phyloP scores from a whole-genome alignment of 495 filamentous ascomycete species.

The Poronia punctata region DNA sequence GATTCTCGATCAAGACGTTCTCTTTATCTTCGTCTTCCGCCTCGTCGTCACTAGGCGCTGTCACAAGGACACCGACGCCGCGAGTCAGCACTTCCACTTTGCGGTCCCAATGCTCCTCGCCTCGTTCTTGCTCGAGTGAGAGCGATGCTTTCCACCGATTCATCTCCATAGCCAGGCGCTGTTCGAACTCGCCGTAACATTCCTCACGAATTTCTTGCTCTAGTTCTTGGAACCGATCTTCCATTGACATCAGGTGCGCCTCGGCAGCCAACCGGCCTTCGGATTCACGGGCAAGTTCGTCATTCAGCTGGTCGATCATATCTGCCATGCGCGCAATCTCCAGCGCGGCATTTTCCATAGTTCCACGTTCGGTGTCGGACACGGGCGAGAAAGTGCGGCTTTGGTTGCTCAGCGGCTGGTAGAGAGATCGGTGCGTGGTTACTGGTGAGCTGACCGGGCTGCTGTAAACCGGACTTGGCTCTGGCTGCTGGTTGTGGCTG shows the following conservation, averaged over 20 bases:
- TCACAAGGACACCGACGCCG: conserved; percentile 44
- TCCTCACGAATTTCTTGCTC: conserved; percentile 90
- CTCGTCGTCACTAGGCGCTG: conserved; percentile 15
- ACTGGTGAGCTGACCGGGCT: conserved; percentile 30
- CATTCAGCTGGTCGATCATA: conserved; percentile 64
- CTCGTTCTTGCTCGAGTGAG: conserved; percentile 62
- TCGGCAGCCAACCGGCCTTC: conserved; percentile 52
- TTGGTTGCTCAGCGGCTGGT: conserved; percentile 34
- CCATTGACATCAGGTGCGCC: conserved; percentile 50
- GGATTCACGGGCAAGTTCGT: conserved; percentile 52
- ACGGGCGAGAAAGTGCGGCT: conserved; percentile 33
- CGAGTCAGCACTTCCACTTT: conserved; percentile 83
- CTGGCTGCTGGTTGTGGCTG: conserved; percentile 43
- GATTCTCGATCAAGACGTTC: conserved; percentile 45
- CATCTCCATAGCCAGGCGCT: conserved; percentile 62
- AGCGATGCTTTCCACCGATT: conserved; percentile 67
- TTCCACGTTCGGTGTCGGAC: conserved; percentile 51
- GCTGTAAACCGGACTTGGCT: conserved; percentile 24
- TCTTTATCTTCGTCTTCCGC: conserved; percentile 43
- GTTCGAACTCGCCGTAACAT: conserved; percentile 79
- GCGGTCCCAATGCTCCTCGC: conserved; percentile 79
- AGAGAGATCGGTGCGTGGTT: conserved; percentile 25
- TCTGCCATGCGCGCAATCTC: conserved; percentile 69
- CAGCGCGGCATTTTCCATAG: conserved; percentile 66
- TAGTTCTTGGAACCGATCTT: conserved; percentile 62